A percentile compares a stretch with the other conserved stretches of the same genome.
phyloP scores from a whole-genome alignment of 441 rosid species.

The Hura crepitans region DNA sequence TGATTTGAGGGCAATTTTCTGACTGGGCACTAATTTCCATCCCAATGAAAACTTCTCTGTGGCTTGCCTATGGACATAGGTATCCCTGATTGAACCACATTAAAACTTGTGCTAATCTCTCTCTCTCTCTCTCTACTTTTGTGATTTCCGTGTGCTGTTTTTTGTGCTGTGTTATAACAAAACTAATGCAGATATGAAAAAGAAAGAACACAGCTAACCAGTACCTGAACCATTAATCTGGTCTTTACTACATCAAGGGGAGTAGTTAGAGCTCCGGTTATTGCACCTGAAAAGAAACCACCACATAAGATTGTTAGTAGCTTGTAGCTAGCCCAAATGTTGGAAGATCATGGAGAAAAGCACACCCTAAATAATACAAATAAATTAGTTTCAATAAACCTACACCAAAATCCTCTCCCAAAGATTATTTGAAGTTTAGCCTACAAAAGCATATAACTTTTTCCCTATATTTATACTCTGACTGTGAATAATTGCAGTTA shows the following conservation, averaged over 20 bases:
- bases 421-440: neutral
- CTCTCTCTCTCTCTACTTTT: too few relatives aligned
- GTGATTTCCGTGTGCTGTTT: too few relatives aligned
- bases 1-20: too few relatives aligned
- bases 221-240: conserved; percentile 85
- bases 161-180: too few relatives aligned
- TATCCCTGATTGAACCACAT: too few relatives aligned
- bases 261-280: conserved; percentile 84
- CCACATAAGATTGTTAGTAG: neutral
- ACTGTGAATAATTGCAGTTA: neutral
- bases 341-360: neutral
- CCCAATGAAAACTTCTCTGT: too few relatives aligned
- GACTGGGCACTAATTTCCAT: too few relatives aligned
- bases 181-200: neutral
- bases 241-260: conserved; percentile 89
- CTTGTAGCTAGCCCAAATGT: neutral
- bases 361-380: neutral
- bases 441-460: neutral
- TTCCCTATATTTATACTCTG: neutral
- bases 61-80: too few relatives aligned
- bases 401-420: neutral
- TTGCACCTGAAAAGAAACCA: conserved; percentile 46
- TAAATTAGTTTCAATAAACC: neutral
- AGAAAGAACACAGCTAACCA: neutral
- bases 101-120: too few relatives aligned